These are phyloP conservation scores for Discostella stelligeroides DNA, from an alignment of 108 stramenopile genomes.

Conservation along the genomic window DNA sequence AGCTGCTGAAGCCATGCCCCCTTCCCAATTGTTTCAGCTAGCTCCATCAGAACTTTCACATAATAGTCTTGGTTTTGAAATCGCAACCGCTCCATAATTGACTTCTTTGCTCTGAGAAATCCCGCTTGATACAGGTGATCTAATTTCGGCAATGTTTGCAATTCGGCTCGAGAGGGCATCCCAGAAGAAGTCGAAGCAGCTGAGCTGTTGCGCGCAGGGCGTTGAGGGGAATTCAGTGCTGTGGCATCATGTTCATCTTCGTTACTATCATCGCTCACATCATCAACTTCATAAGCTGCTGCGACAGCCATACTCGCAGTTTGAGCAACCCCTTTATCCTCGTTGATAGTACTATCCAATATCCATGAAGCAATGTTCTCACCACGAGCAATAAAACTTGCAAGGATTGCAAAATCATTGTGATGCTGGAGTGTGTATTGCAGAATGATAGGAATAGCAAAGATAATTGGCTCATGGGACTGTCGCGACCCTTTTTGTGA, in stretches of 20 bases:
- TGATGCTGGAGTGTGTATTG: constrained; percentile 42
- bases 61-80: constrained; percentile 14
- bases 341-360: constrained; percentile 2
- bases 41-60: constrained; percentile 28
- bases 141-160: constrained; percentile 64
- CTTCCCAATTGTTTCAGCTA: constrained; percentile 41
- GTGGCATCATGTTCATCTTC: constrained; percentile 43
- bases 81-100: constrained; percentile 7
- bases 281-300: constrained; percentile 43
- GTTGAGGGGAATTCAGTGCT: constrained; percentile 25
- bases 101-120: constrained; percentile 34
- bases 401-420: constrained; percentile 34
- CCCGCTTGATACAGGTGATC: constrained; percentile 61
- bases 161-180: constrained; percentile 54
- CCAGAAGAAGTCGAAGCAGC: constrained; percentile 24
- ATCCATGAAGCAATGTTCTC: constrained; percentile 36
- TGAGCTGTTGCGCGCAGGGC: constrained; percentile 11
- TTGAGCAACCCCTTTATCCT: neutral
- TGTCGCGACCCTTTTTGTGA: neutral
- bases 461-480: constrained; percentile 11
- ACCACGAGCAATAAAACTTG: constrained; percentile 38
- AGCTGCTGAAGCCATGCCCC: constrained; percentile 35
- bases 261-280: constrained; percentile 53
- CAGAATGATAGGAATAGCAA: constrained; percentile 33
- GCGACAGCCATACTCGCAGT: constrained; percentile 11